Conservation (phyloP, 495 filamentous ascomycete species). For the Chaetomium fimeti region DNA sequence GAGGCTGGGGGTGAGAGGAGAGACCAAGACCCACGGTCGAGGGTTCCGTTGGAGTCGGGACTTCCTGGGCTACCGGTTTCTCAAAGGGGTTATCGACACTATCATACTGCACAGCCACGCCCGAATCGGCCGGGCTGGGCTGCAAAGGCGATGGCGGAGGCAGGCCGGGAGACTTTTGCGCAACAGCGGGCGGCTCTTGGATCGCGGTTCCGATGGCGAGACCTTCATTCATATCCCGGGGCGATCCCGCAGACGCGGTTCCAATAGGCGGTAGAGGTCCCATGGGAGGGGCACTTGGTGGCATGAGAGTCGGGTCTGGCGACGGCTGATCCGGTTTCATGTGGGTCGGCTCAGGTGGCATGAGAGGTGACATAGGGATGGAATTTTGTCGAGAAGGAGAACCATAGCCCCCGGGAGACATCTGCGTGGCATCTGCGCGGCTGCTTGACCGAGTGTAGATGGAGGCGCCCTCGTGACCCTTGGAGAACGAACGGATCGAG, state of each 20-base stretch:
- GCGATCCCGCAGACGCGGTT: conserved; percentile 7
- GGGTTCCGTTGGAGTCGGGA: conserved; percentile 21
- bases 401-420: conserved; percentile 17
- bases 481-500: conserved; percentile 57
- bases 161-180: conserved; percentile 30
- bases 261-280: conserved; percentile 22
- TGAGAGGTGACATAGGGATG: conserved; percentile 27
- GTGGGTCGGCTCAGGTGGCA: conserved; percentile 29
- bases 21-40: conserved; percentile 28
- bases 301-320: conserved; percentile 11
- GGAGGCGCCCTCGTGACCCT: conserved; percentile 58
- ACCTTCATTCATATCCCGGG: conserved; percentile 27
- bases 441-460: conserved; percentile 56
- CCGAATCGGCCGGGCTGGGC: conserved; percentile 31
- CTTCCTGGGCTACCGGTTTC: conserved; percentile 24
- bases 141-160: conserved; percentile 27
- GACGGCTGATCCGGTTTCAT: conserved; percentile 19
- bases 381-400: conserved; percentile 36
- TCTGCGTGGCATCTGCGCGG: conserved; percentile 21
- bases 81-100: conserved; percentile 24
- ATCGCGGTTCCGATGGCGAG: conserved; percentile 30
- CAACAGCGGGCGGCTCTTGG: conserved; percentile 41
- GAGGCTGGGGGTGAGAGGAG: conserved; percentile 20
- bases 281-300: conserved; percentile 11
- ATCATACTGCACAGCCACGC: conserved; percentile 28